phyloP scores from a whole-genome alignment of 768 basidiomycete genomes.

The Collybia mongolica region DNA sequence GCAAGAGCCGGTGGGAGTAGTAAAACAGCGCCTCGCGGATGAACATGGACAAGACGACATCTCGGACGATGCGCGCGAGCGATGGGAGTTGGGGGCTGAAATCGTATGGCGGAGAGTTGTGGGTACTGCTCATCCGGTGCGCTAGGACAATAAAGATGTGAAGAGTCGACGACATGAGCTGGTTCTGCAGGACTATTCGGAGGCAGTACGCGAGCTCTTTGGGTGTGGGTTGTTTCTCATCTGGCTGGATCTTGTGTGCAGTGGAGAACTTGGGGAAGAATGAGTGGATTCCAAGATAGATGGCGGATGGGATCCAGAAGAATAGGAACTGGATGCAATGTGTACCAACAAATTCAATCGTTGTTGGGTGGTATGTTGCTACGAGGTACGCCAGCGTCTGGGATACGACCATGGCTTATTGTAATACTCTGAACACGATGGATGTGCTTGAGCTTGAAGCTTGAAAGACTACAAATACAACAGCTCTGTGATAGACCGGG shows the following conservation, averaged over 20 bases:
- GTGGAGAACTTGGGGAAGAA: constrained; percentile 20
- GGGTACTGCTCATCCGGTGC: constrained; percentile 3
- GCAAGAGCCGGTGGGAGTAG: constrained; percentile 26
- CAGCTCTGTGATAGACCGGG: too few relatives aligned
- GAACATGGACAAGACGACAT: constrained; percentile 18
- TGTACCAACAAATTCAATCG: constrained; percentile 22
- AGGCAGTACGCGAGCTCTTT: constrained; percentile 24
- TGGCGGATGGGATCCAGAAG: constrained; percentile 22
- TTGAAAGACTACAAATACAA: too few relatives aligned
- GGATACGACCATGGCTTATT: too few relatives aligned
- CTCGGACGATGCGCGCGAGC: constrained; percentile 13
- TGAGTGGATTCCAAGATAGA: constrained; percentile 20
- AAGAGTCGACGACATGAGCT: constrained; percentile 18
- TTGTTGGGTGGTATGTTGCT: constrained; percentile 9
- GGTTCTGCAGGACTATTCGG: constrained; percentile 20
- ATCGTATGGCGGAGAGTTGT: constrained; percentile 9
- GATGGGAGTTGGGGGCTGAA: constrained; percentile 20
- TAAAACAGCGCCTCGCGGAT: constrained; percentile 27
- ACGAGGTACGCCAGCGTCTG: too few relatives aligned
- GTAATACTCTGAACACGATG: too few relatives aligned
- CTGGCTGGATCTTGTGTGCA: constrained; percentile 24
- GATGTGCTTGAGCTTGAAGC: too few relatives aligned
- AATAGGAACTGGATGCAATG: constrained; percentile 18
- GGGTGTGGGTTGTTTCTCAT: constrained; percentile 21
- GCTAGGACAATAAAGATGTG: constrained; percentile 15